Evolutionary conservation across 805 yeast species (phyloP).

Genomic region (Hanseniaspora pseudoguilliermondii): DNA sequence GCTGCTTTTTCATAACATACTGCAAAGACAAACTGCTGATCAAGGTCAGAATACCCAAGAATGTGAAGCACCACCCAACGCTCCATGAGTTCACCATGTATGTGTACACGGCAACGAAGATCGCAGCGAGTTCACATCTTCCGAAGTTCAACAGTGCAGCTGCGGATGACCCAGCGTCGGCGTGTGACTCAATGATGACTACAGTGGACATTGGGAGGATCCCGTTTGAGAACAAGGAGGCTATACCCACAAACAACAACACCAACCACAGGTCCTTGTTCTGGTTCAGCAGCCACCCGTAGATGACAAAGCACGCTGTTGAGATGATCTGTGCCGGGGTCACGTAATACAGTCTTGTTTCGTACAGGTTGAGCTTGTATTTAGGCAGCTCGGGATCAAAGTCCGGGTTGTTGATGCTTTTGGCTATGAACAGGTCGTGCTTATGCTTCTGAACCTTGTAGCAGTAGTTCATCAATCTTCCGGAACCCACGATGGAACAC

Average conservation of each 20-base stretch:
- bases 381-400: slow-evolving; percentile 18
- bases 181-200: slow-evolving; percentile 62
- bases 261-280: slow-evolving; percentile 41
- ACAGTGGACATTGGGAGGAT: slow-evolving; percentile 50
- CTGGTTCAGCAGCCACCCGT: slow-evolving; percentile 61
- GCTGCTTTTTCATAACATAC: slow-evolving; percentile 26
- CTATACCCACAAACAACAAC: slow-evolving; percentile 43
- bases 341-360: slow-evolving; percentile 41
- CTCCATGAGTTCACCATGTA: slow-evolving; percentile 47
- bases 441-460: slow-evolving; percentile 22
- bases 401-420: slow-evolving; percentile 18
- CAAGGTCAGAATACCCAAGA: slow-evolving; percentile 43
- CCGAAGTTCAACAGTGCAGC: slow-evolving; percentile 59
- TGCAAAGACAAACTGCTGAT: slow-evolving; percentile 20
- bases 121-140: slow-evolving; percentile 63
- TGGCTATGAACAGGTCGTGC: slow-evolving; percentile 20
- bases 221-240: slow-evolving; percentile 47
- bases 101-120: slow-evolving; percentile 53
- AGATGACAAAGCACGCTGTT: slow-evolving; percentile 34
- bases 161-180: slow-evolving; percentile 58
- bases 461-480: slow-evolving; percentile 41
- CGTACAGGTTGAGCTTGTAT: slow-evolving; percentile 40
- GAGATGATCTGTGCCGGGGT: slow-evolving; percentile 32
- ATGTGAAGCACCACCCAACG: slow-evolving; percentile 64
- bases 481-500: slow-evolving; percentile 46